phyloP scores from a whole-genome alignment of 2,329 filamentous ascomycete genomes.

The Pseudocercospora eumusae region DNA sequence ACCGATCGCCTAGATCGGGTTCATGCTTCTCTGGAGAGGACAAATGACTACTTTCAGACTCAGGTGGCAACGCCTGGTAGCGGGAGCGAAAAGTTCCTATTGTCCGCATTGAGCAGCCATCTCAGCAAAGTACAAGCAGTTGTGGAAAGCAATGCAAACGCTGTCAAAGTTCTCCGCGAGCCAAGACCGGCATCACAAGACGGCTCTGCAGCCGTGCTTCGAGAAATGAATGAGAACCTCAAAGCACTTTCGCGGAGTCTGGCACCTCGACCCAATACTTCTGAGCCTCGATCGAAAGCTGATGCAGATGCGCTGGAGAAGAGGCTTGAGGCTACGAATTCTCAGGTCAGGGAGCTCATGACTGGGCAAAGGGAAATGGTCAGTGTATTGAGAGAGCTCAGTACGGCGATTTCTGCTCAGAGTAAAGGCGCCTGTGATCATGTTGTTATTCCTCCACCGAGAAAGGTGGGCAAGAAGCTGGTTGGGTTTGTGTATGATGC shows the following conservation, averaged over 20 bases:
- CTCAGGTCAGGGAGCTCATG: constrained; percentile 34
- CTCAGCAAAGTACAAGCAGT: constrained; percentile 36
- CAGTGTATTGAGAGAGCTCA: constrained; percentile 30
- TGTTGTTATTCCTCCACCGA: constrained; percentile 37
- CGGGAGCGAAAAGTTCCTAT: constrained; percentile 33
- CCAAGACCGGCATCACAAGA: constrained; percentile 12
- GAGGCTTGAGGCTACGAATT: constrained; percentile 29
- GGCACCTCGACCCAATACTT: not conserved
- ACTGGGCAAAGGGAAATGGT: constrained; percentile 34
- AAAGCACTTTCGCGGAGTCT: constrained; percentile 8
- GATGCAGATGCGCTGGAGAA: constrained; percentile 17
- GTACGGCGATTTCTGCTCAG: constrained; percentile 28
- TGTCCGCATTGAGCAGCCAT: constrained; percentile 34
- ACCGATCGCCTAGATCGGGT: constrained; percentile 32
- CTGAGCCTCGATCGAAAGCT: constrained; percentile 4
- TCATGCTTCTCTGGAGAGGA: constrained; percentile 27
- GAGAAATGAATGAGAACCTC: constrained; percentile 11
- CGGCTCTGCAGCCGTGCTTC: constrained; percentile 11
- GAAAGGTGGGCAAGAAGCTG: constrained; percentile 37
- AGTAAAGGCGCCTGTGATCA: constrained; percentile 31
- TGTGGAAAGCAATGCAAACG: constrained; percentile 33
- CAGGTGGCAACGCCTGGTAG: constrained; percentile 18
- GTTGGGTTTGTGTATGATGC: constrained; percentile 39
- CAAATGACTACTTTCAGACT: constrained; percentile 11
- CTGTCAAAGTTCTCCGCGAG: constrained; percentile 28